Conservation (phyloP, 805 yeast species). For the Candida cerambycidarum region DNA sequence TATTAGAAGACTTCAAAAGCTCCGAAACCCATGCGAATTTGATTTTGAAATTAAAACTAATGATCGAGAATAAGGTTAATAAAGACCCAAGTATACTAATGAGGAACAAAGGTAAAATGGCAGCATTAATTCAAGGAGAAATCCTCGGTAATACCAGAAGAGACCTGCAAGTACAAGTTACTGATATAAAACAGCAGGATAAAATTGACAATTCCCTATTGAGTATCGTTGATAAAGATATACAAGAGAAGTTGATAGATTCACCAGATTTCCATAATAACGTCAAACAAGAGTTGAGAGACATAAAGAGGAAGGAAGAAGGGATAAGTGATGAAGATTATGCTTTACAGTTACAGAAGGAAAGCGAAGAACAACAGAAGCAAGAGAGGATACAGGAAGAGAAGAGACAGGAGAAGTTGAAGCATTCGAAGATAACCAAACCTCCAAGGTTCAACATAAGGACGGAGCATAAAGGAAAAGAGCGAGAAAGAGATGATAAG, state of each 20-base stretch:
- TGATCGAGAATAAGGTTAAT: slow-evolving; percentile 47
- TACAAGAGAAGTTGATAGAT: slow-evolving; percentile 44
- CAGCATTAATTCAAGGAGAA: slow-evolving; percentile 53
- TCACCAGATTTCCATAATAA: slow-evolving; percentile 38
- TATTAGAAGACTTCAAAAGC: slow-evolving; percentile 44
- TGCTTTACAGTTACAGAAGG: slow-evolving; percentile 17
- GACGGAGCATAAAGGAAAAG: neutral
- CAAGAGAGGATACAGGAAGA: slow-evolving; percentile 11
- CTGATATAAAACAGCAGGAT: neutral
- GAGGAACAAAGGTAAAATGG: slow-evolving; percentile 51
- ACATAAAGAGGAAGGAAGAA: slow-evolving; percentile 28
- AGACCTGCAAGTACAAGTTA: neutral
- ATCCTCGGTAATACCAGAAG: slow-evolving; percentile 27
- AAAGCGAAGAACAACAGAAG: slow-evolving; percentile 17
- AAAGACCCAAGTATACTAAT: slow-evolving; percentile 48
- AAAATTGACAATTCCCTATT: slow-evolving; percentile 21
- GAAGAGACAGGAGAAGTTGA: slow-evolving; percentile 13
- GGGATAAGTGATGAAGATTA: slow-evolving; percentile 44
- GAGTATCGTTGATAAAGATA: slow-evolving; percentile 43
- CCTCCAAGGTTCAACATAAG: slow-evolving; percentile 27
- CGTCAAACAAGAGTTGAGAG: slow-evolving; percentile 32
- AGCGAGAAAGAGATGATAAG: slow-evolving; percentile 4
- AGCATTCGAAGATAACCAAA: slow-evolving; percentile 28
- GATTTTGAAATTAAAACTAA: slow-evolving; percentile 36
- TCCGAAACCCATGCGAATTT: slow-evolving; percentile 43